A percentile compares a stretch with the other conserved stretches of the same genome.
Conservation (phyloP, 768 basidiomycete species). For the Filobasidium floriforme region DNA sequence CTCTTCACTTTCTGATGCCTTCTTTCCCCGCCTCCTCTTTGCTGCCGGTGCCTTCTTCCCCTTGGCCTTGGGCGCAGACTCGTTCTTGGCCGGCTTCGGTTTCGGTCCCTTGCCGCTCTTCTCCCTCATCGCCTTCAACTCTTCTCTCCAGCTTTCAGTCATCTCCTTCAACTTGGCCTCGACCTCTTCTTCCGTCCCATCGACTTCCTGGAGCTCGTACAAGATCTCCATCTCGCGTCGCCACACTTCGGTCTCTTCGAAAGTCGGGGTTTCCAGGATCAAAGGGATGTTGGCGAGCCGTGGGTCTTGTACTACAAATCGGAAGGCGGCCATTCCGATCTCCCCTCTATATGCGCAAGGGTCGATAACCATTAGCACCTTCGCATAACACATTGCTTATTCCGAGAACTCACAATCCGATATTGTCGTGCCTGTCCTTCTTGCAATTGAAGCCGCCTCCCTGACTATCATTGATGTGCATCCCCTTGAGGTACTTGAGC, state of each 20-base stretch:
- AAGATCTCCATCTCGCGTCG: conserved; percentile 62
- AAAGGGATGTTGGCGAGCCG: conserved; percentile 65
- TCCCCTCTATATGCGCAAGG: conserved; percentile 52
- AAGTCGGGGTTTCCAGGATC: conserved; percentile 71
- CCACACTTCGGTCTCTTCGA: conserved; percentile 64
- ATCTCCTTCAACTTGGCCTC: conserved; percentile 30
- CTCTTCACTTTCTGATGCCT: conserved; percentile 25
- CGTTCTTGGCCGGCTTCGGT: conserved; percentile 24
- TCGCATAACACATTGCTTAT: background rate
- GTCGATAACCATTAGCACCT: background rate
- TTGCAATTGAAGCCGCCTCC: conserved; percentile 54
- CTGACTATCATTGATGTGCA: conserved; percentile 83
- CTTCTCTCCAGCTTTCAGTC: conserved; percentile 31
- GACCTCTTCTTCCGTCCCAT: conserved; percentile 33
- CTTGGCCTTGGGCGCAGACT: conserved; percentile 21
- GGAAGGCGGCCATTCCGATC: conserved; percentile 59
- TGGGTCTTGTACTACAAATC: conserved; percentile 60
- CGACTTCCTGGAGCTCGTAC: conserved; percentile 46
- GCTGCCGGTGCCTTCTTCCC: conserved; percentile 10
- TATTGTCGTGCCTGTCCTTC: conserved; percentile 75
- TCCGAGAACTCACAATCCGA: conserved; percentile 59
- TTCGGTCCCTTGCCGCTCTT: conserved; percentile 21
- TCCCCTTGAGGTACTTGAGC: conserved; percentile 63
- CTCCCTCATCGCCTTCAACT: conserved; percentile 31
- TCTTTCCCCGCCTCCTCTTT: conserved; percentile 10